Percentiles rank a stretch among this genome's conserved stretches.
Conservation (phyloP, 495 filamentous ascomycete genomes). For the Aspergillus sparsus region DNA sequence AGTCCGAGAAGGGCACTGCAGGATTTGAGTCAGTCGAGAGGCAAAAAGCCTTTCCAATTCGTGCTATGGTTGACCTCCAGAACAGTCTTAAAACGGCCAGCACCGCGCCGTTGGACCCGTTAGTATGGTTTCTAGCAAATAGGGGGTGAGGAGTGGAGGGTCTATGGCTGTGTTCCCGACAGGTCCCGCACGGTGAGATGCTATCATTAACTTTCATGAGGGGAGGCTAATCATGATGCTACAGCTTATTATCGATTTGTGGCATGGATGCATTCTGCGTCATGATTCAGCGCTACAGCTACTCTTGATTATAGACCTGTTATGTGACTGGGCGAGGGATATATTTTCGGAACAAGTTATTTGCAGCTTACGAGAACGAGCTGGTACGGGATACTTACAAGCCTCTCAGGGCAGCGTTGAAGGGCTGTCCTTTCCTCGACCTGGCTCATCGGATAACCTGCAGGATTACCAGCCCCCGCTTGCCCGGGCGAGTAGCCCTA, state of each 20-base stretch:
- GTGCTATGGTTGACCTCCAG: conserved; percentile 13
- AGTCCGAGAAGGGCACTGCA: conserved; percentile 18
- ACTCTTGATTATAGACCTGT: conserved; percentile 1
- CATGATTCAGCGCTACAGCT: conserved; percentile 7
- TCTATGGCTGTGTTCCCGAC: conserved; percentile 5
- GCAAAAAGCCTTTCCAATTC: conserved; percentile 22
- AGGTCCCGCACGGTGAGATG: conserved; percentile 1
- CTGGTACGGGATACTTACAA: not conserved
- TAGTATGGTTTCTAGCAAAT: conserved; percentile 14
- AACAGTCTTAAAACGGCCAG: conserved; percentile 8
- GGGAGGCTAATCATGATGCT: not conserved
- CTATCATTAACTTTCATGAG: not conserved
- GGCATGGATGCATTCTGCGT: conserved; percentile 7
- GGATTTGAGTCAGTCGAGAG: conserved; percentile 21
- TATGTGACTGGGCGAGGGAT: conserved; percentile 13
- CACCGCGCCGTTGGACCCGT: not conserved
- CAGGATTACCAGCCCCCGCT: not conserved
- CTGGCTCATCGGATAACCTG: too few relatives aligned
- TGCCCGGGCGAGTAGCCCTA: not conserved
- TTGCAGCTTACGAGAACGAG: not conserved
- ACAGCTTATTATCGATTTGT: conserved; percentile 8
- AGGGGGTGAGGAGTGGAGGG: conserved; percentile 9
- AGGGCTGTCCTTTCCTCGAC: not conserved
- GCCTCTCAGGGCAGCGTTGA: conserved; percentile 3
- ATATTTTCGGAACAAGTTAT: conserved; percentile 8